Conservation (phyloP, 1,284 basidiomycete species). For the Apiotrichum siamense region DNA sequence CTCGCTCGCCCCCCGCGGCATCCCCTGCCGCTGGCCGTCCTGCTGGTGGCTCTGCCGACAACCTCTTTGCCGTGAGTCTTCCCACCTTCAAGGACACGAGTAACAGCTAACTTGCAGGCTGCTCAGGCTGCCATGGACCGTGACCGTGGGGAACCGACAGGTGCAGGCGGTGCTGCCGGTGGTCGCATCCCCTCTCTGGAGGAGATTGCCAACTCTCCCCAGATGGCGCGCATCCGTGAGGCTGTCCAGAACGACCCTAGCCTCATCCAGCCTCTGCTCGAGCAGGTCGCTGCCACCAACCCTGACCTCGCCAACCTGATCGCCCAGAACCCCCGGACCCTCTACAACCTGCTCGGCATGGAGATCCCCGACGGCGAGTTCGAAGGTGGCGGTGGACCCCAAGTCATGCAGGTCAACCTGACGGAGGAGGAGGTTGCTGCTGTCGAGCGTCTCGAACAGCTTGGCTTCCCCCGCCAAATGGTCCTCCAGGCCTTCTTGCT, state of each 20-base stretch:
- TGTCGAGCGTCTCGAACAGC: slow-evolving; percentile 72
- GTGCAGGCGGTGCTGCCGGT: slow-evolving; percentile 22
- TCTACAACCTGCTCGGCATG: slow-evolving; percentile 59
- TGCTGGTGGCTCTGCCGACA: slow-evolving; percentile 46
- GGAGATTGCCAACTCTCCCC: slow-evolving; percentile 56
- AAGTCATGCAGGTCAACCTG: slow-evolving; percentile 60
- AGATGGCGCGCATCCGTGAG: slow-evolving; percentile 63
- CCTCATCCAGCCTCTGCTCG: slow-evolving; percentile 69
- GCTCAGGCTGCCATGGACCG: slow-evolving; percentile 48
- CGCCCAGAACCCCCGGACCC: slow-evolving; percentile 62
- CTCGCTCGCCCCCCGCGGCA: slow-evolving; percentile 39
- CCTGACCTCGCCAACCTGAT: slow-evolving; percentile 66
- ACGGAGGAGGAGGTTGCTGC: slow-evolving; percentile 79
- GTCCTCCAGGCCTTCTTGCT: slow-evolving; percentile 80
- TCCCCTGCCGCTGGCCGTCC: too few species aligned
- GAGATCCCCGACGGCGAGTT: slow-evolving; percentile 50
- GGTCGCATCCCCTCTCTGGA: slow-evolving; percentile 12
- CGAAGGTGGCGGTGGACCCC: slow-evolving; percentile 55
- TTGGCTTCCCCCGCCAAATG: slow-evolving; percentile 74
- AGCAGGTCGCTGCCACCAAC: slow-evolving; percentile 69
- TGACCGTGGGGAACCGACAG: slow-evolving; percentile 40
- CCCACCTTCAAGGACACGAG: not conserved
- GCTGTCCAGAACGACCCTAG: slow-evolving; percentile 69
- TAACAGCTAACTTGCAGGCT: slow-evolving; percentile 19
- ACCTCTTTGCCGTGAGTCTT: slow-evolving; percentile 47